phyloP scores from a whole-genome alignment of 2,329 filamentous ascomycete species.

The Aspergillus novofumigatus region DNA sequence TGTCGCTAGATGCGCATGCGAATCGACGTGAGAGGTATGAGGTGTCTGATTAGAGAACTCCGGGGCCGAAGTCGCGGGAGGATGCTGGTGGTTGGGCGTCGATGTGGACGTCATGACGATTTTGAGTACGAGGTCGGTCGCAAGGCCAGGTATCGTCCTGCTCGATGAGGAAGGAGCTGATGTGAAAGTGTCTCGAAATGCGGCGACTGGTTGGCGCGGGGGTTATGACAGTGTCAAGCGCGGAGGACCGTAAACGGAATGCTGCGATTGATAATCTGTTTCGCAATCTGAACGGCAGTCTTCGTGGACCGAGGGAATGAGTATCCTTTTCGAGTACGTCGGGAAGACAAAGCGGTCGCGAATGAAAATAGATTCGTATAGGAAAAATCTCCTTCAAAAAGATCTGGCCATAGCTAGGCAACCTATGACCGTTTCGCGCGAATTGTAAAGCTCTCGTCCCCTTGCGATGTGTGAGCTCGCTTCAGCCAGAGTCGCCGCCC shows the following conservation, averaged over 20 bases:
- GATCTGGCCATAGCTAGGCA: neutral
- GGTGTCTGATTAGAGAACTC: constrained; percentile 26
- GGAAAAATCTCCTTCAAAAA: neutral
- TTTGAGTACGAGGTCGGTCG: neutral
- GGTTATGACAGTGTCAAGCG: neutral
- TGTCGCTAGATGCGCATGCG: constrained; percentile 24
- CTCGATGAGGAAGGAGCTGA: neutral
- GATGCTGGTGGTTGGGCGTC: constrained; percentile 27
- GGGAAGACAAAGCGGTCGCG: neutral
- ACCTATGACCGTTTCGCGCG: neutral
- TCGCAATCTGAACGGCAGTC: neutral
- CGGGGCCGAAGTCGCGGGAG: constrained; percentile 21
- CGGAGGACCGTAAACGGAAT: neutral
- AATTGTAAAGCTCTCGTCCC: neutral
- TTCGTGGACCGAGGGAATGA: neutral
- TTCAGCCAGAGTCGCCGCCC: neutral
- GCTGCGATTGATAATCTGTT: neutral
- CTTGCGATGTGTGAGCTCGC: neutral
- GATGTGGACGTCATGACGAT: constrained; percentile 27
- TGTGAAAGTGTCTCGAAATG: neutral
- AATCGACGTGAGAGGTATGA: constrained; percentile 26
- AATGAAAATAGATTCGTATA: neutral
- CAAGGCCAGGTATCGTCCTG: neutral
- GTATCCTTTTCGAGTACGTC: neutral
- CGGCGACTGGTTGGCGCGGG: neutral